Conservation (phyloP, 352 stramenopile species). For the Stramenopiles sp. region DNA sequence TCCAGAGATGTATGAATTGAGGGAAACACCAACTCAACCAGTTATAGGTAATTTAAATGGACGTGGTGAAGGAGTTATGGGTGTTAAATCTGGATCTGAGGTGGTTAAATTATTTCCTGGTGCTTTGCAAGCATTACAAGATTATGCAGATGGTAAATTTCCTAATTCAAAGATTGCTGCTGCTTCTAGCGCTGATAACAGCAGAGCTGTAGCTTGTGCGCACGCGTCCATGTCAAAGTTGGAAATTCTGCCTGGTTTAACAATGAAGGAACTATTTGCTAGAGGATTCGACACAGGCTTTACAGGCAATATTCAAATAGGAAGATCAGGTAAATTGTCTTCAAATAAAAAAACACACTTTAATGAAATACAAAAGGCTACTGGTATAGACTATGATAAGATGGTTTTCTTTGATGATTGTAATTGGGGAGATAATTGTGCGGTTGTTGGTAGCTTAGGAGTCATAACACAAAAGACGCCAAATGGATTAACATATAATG, state of each 20-base stretch:
- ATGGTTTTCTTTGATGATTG: constrained; percentile 22
- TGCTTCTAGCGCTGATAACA: constrained; percentile 39
- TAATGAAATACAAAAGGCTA: not conserved
- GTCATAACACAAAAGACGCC: constrained; percentile 39
- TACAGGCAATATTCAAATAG: constrained; percentile 43
- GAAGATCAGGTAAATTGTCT: constrained; percentile 32
- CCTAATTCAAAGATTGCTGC: constrained; percentile 39
- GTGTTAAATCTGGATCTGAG: constrained; percentile 28
- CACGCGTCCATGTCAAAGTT: constrained; percentile 33
- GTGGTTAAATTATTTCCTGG: constrained; percentile 40
- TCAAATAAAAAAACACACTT: constrained; percentile 29
- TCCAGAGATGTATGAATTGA: constrained; percentile 50
- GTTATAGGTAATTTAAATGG: constrained; percentile 33
- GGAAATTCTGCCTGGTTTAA: constrained; percentile 33
- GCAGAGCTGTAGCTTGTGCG: constrained; percentile 28
- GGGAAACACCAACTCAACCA: constrained; percentile 26
- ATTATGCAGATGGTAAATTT: constrained; percentile 32
- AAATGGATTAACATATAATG: constrained; percentile 26
- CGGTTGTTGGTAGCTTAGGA: constrained; percentile 33
- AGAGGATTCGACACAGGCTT: constrained; percentile 29
- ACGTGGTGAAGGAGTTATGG: constrained; percentile 31
- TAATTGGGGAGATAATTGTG: constrained; percentile 55
- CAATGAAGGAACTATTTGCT: constrained; percentile 35
- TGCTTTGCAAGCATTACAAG: constrained; percentile 34
- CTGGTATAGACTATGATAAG: not conserved